Base-by-base conservation (phyloP, 2,329 filamentous ascomycete genomes). In the Sporothrix schenckii region DNA sequence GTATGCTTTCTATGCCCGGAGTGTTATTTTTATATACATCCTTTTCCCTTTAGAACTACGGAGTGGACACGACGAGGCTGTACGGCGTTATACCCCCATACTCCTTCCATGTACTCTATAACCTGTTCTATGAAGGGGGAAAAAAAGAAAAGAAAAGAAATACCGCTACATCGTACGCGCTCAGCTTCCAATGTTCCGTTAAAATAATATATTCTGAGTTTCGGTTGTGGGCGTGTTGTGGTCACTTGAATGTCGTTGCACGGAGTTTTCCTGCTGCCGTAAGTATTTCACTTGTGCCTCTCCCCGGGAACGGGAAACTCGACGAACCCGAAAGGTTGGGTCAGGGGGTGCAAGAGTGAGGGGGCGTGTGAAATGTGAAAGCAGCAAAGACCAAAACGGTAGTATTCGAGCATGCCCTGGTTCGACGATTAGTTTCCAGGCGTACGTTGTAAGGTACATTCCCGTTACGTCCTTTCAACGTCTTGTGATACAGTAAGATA, bases 301-400 rank as follows among this genome's bases (percentile, higher is more conserved):
- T 47, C 30, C 47, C 65, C 56, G 58, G 70, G 54, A 49, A 69
- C 70, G 70, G 70, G 60, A 60, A 60, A 60, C 60, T 66, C 5
- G 52, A 66, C 21, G 49, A 71, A 66, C 60, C 70, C 70, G 70
- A 71, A 30, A 60, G 44, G 53, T 53, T 69, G 70, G 66, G 60
- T 69, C 58, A 63, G 44, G 60, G 41, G 60, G 24, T 7, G 4
- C 24, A 11, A n/a, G 52, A 39, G 16, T 24, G 27, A 27, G 65
- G 50, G 49, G 50, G 50, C 6, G 50, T 54, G 65, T 44, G 41
- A 19, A 24, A 10, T 47, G 10, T 30, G 11, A 10, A 14, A 24
- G 11, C 4, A 16, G 24, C 30, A 39, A 34, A 24, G 50, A 27
- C 3, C 14, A 63, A 63, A 63, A 63, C 58, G 58, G 58, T 63